phyloP scores from a whole-genome alignment of 2,329 filamentous ascomycete species.

The Rhynchosporium secalis region DNA sequence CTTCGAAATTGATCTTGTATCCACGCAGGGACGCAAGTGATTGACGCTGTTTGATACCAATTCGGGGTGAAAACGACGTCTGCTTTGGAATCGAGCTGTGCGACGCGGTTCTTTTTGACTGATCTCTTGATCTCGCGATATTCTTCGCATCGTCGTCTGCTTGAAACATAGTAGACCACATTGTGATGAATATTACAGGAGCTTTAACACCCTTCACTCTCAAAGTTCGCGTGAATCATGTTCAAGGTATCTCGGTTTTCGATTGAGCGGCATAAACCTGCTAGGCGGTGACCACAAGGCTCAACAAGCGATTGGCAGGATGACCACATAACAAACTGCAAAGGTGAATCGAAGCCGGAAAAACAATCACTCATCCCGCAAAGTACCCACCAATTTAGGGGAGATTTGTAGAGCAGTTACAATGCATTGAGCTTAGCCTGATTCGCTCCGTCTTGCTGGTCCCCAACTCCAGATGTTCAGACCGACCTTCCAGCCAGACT shows the following conservation, averaged over 20 bases:
- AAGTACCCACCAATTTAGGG: not conserved
- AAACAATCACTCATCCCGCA: not conserved
- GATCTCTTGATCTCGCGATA: not conserved
- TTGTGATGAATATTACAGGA: not conserved
- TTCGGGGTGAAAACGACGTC: constrained; percentile 2
- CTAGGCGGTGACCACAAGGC: not conserved
- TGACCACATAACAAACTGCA: not conserved
- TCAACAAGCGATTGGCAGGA: not conserved
- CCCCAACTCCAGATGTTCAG: constrained; percentile 66
- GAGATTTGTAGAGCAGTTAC: not conserved
- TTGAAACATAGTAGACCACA: not conserved
- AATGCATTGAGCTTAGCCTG: not conserved
- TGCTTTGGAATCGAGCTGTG: not conserved
- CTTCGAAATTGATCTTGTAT: not conserved
- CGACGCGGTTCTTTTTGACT: not conserved
- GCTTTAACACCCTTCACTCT: not conserved
- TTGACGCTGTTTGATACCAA: not conserved
- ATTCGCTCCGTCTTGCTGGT: constrained; percentile 25
- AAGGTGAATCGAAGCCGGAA: not conserved
- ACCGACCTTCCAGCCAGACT: constrained; percentile 56
- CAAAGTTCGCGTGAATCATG: not conserved
- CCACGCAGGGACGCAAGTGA: not conserved
- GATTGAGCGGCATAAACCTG: not conserved
- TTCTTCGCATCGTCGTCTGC: not conserved
- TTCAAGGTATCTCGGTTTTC: not conserved